phyloP scores from a whole-genome alignment of 164 flowering plant species.

The Berberis thunbergii region DNA sequence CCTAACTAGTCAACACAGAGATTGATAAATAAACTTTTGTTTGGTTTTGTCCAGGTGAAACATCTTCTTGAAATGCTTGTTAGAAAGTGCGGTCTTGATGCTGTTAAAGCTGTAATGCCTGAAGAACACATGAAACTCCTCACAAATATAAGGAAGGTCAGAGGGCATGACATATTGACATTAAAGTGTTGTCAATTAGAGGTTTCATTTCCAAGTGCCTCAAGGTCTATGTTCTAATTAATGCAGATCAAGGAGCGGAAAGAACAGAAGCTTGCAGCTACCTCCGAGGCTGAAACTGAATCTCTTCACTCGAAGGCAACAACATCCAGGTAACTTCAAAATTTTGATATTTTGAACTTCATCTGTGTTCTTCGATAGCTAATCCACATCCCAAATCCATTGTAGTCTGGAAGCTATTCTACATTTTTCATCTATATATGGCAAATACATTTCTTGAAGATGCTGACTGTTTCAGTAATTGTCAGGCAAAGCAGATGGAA shows the following conservation, averaged over 20 bases:
- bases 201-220: conserved; percentile 1
- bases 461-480: conserved; percentile 2
- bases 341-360: neutral
- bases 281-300: conserved; percentile 39
- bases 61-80: conserved; percentile 87
- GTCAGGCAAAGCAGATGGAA: conserved; percentile 88
- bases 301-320: conserved; percentile 71
- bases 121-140: conserved; percentile 96
- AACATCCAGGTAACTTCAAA: conserved; percentile 57
- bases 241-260: conserved; percentile 70
- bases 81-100: conserved; percentile 86
- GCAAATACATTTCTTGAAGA: neutral
- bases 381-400: no score
- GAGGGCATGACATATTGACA: conserved; percentile 2
- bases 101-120: conserved; percentile 95
- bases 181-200: neutral
- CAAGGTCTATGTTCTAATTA: neutral
- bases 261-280: conserved; percentile 44
- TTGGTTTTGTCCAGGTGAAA: conserved; percentile 49
- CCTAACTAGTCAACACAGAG: no score
- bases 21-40: neutral
- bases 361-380: neutral
- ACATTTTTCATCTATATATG: no score
- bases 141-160: conserved; percentile 84
- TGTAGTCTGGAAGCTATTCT: no score